Conservation (phyloP, 2,329 filamentous ascomycete genomes). For the Apiospora sp. region DNA sequence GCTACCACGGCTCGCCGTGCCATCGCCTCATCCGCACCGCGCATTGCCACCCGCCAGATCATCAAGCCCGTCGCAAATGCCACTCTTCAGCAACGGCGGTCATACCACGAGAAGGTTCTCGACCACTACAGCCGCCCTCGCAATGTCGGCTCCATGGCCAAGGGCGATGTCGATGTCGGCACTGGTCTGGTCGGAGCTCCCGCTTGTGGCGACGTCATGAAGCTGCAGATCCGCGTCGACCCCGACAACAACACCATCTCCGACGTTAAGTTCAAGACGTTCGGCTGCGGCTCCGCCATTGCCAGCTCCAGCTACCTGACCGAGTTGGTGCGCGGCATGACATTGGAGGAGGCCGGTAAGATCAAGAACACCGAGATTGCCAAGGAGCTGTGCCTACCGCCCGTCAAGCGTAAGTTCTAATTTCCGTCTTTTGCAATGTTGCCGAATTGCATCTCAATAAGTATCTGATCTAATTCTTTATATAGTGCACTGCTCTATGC, state of each 20-base stretch:
- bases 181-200: slow-evolving; percentile 85
- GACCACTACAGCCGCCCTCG: slow-evolving; percentile 85
- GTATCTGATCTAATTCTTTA: slow-evolving; percentile 36
- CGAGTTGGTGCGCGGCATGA: slow-evolving; percentile 95
- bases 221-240: slow-evolving; percentile 86
- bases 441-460: not conserved
- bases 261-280: slow-evolving; percentile 87
- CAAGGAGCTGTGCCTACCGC: slow-evolving; percentile 85
- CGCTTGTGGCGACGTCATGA: slow-evolving; percentile 92
- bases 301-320: slow-evolving; percentile 95
- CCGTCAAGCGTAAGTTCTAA: slow-evolving; percentile 71
- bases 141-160: slow-evolving; percentile 80
- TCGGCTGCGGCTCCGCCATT: slow-evolving; percentile 85
- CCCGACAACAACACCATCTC: slow-evolving; percentile 76
- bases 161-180: slow-evolving; percentile 75
- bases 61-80: slow-evolving; percentile 48
- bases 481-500: slow-evolving; percentile 88
- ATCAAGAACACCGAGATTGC: slow-evolving; percentile 98
- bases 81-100: slow-evolving; percentile 48
- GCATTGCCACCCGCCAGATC: slow-evolving; percentile 50
- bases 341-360: slow-evolving; percentile 87
- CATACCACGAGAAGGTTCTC: slow-evolving; percentile 69
- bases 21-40: slow-evolving; percentile 51
- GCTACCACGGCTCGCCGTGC: slow-evolving; percentile 48
- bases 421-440: not conserved